Evolutionary conservation across 768 basidiomycete genomes (phyloP).

Genomic region (Lanmaoa pseudosensibilis): DNA sequence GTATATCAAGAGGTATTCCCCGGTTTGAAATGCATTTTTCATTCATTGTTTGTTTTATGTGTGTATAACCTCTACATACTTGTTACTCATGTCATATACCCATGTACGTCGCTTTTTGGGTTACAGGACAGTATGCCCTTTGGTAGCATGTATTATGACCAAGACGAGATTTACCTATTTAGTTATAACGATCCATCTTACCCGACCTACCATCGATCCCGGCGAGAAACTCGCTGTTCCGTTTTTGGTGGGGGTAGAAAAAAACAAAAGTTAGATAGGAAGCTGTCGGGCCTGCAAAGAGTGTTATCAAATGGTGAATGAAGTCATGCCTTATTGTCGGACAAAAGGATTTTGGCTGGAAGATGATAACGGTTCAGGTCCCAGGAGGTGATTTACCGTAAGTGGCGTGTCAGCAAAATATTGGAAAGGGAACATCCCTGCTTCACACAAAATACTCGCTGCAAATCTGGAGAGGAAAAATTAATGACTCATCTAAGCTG

Average conservation of each 20-base stretch:
- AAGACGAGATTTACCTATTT: constrained; percentile 1
- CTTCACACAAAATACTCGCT: no score
- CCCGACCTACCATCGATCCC: neutral
- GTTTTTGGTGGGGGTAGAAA: neutral
- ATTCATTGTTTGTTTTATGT: neutral
- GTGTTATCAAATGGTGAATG: neutral
- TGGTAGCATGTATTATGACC: neutral
- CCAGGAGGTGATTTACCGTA: neutral
- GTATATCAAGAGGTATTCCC: neutral
- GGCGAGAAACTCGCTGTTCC: neutral
- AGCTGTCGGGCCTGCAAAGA: neutral
- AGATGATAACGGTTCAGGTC: neutral
- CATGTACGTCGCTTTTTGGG: neutral
- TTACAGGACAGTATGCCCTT: neutral
- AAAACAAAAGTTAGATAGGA: neutral
- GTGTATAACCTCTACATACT: neutral
- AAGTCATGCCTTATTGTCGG: neutral
- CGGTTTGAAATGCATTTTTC: neutral
- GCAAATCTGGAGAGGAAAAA: neutral
- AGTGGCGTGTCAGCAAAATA: neutral
- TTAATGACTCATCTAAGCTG: neutral
- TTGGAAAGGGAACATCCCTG: neutral
- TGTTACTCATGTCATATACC: neutral
- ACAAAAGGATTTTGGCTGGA: neutral
- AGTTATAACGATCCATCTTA: neutral